Conservation (phyloP, 2,329 filamentous ascomycete genomes). For the Neonectria hederae region DNA sequence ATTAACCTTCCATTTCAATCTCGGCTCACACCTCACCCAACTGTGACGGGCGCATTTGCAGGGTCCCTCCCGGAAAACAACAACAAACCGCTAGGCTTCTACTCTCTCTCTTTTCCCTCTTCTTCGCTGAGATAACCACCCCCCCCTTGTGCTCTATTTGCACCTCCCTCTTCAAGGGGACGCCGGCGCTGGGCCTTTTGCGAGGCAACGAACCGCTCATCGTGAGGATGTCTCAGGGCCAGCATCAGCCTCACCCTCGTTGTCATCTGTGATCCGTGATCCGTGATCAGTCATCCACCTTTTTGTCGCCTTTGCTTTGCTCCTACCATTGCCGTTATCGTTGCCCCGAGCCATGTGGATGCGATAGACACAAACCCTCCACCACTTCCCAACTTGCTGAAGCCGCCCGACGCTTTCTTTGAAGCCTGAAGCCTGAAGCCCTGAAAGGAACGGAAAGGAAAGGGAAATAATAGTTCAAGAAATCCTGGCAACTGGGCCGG, state of each 20-base stretch:
- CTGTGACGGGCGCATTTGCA: slow-evolving; percentile 9
- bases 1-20: background rate
- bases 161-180: background rate
- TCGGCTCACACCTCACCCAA: slow-evolving; percentile 7
- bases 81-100: slow-evolving; percentile 5
- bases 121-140: background rate
- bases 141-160: slow-evolving; percentile 3
- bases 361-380: slow-evolving; percentile 5
- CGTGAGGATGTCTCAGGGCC: background rate
- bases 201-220: slow-evolving; percentile 1
- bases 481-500: background rate
- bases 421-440: background rate
- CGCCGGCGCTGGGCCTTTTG: slow-evolving; percentile 6
- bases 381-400: background rate
- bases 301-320: slow-evolving; percentile 1
- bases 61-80: slow-evolving; percentile 12
- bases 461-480: background rate
- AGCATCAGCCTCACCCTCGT: background rate
- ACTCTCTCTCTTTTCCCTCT: background rate
- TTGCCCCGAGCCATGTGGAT: slow-evolving; percentile 16
- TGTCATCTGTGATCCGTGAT: background rate
- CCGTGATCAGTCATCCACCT: background rate
- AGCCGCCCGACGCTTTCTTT: background rate
- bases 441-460: slow-evolving; percentile 1
- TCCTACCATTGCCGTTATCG: background rate